A percentile compares a stretch with the other conserved stretches of the same genome.
These are phyloP conservation scores for Decorospora gaudefroyi DNA, from an alignment of 2,329 filamentous ascomycete genomes.

Conservation along the genomic window DNA sequence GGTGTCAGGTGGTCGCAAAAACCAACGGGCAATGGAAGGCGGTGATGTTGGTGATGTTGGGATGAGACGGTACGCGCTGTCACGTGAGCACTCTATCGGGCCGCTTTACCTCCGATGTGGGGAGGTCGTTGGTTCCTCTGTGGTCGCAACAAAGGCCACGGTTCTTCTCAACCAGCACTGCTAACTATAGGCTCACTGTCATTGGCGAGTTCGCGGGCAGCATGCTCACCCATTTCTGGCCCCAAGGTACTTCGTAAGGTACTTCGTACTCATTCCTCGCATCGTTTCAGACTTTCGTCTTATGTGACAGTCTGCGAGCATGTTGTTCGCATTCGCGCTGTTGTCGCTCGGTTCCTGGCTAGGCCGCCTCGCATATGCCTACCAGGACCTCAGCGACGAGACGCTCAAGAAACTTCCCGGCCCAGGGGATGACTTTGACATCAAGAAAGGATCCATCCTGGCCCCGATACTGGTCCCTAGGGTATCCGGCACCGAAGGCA, in stretches of 20 bases:
- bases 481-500: conserved; percentile 83
- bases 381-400: conserved; percentile 71
- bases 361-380: conserved; percentile 51
- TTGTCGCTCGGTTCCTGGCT: conserved; percentile 30
- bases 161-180: conserved; percentile 2
- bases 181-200: conserved; percentile 3
- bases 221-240: conserved; percentile 4
- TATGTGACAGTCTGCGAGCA: conserved; percentile 22
- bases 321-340: conserved; percentile 28
- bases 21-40: neutral
- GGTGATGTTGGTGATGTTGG: neutral
- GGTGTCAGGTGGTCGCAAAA: too few species aligned
- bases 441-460: conserved; percentile 74
- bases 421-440: conserved; percentile 76
- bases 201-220: too few species aligned
- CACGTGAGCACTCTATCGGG: conserved; percentile 18
- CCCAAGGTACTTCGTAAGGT: too few species aligned
- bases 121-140: too few species aligned
- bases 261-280: neutral
- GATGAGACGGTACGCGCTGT: conserved; percentile 8
- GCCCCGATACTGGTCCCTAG: conserved; percentile 85
- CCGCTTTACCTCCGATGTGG: neutral
- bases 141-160: conserved; percentile 4
- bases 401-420: conserved; percentile 72
- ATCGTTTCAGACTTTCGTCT: neutral